Base-by-base conservation (phyloP, 2,329 filamentous ascomycete genomes). In the Aurifilum marmelostoma region DNA sequence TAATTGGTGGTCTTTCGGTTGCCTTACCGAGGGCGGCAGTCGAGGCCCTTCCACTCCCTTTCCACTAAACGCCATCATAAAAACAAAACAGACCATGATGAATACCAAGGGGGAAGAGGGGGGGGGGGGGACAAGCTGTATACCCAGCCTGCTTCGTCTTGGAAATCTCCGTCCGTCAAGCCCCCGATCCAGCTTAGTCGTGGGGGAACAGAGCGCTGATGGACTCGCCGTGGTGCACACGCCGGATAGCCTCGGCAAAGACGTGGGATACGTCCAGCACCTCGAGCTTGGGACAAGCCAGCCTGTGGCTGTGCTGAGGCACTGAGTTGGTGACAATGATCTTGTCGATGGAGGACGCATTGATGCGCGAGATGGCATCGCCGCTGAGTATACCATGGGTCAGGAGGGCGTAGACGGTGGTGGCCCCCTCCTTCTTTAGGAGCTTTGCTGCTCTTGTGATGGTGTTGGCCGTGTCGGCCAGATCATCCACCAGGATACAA, bases 141-240 rank as follows among this genome's bases (percentile, higher is more conserved):
- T 39, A 41, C 41, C 47, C n/a, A 37, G 63, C 29, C 43, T 18
- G 24, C 62, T 37, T 39, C 34, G 27, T 63, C 56, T 5, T 47
- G 29, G n/a, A 8, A 39, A 16, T 39, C 8, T n/a, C 37, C 12
- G 21, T 18, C 50, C n/a, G 41, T 37, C 41, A 18, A 27, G 60
- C 43, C 18, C 58, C 37, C 12, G 34, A 2, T 27, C n/a, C 39
- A 9, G 54, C 68, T 78, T 76, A 94, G 78, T 93, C 91, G 80
- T 93, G 91, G 78, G 94, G 91, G 81, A 99, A 99, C 65, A 99
- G 86, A 71, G 96, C 93, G 79, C 94, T 97, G 81, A 99, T 97
- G 76, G 93, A 97, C 83, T 99, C 96, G 76, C 96, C 96, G 80
- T 98, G 94, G 81, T 99, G 96, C 69, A 98, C 95, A 72, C 96